These are phyloP conservation scores for Apiospora pterosperma DNA, from an alignment of 2,329 filamentous ascomycete species.

Conservation along the genomic window DNA sequence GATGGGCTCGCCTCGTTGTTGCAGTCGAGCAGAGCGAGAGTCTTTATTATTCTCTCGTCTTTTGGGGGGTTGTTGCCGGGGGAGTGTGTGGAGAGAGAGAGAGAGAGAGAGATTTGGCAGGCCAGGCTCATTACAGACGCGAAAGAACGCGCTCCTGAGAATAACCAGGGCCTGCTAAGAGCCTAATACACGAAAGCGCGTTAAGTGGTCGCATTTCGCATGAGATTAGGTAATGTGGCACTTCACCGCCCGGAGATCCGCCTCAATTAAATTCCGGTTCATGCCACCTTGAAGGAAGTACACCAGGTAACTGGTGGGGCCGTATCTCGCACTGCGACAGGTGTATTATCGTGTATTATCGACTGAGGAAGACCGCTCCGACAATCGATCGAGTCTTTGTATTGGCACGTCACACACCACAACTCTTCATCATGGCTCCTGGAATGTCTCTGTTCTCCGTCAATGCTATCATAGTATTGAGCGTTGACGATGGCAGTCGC, in stretches of 20 bases:
- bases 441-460: conserved; percentile 74
- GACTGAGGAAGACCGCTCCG: neutral
- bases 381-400: neutral
- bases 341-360: neutral
- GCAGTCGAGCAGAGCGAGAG: neutral
- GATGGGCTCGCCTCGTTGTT: neutral
- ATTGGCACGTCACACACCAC: neutral
- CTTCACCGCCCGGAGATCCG: neutral
- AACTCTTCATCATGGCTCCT: conserved; percentile 56
- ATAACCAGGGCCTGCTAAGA: neutral
- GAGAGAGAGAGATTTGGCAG: conserved; percentile 12
- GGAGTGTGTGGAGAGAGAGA: conserved; percentile 9
- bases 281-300: neutral
- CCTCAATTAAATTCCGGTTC: conserved; percentile 1
- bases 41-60: neutral
- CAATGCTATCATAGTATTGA: conserved; percentile 74
- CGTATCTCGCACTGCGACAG: neutral
- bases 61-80: neutral
- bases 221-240: neutral
- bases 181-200: conserved; percentile 1
- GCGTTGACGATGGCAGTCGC: conserved; percentile 82
- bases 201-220: conserved; percentile 4
- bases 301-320: neutral
- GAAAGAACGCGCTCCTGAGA: conserved; percentile 14
- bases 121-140: neutral